These are phyloP conservation scores for Claviceps sorghi DNA, from an alignment of 2,329 filamentous ascomycete genomes.

Conservation along the genomic window DNA sequence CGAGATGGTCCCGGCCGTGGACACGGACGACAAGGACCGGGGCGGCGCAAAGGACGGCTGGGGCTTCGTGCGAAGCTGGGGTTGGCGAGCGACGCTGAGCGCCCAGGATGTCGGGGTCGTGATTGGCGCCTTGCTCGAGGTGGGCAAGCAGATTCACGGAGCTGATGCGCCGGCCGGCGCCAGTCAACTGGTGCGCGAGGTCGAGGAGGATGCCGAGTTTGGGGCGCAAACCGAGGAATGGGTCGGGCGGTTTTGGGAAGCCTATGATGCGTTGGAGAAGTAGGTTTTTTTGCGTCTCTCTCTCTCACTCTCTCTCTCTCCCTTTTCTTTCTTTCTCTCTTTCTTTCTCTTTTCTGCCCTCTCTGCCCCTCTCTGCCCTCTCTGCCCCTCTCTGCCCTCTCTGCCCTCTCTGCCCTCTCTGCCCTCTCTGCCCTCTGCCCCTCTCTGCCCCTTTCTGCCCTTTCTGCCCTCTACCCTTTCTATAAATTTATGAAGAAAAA, in stretches of 20 bases:
- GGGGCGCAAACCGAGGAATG: constrained; percentile 45
- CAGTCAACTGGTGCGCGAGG: constrained; percentile 24
- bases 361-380: not conserved
- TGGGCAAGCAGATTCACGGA: constrained; percentile 46
- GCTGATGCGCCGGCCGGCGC: constrained; percentile 16
- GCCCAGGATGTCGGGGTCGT: constrained; percentile 91
- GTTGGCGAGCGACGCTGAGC: constrained; percentile 86
- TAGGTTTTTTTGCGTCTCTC: constrained; percentile 30
- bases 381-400: not conserved
- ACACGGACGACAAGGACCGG: constrained; percentile 54
- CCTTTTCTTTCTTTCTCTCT: not conserved
- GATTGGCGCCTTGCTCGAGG: constrained; percentile 81
- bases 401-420: not conserved
- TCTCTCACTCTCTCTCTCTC: not conserved
- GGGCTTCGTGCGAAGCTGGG: constrained; percentile 96
- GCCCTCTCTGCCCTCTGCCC: not conserved
- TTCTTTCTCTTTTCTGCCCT: not conserved
- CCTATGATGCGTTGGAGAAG: constrained; percentile 58
- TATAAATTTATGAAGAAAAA: not conserved
- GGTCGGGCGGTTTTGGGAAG: constrained; percentile 54
- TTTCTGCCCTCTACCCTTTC: not conserved
- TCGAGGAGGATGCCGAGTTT: constrained; percentile 34
- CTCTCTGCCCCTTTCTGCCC: not conserved
- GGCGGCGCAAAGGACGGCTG: constrained; percentile 74
- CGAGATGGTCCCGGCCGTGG: constrained; percentile 71